These are phyloP conservation scores for Cicer pinnatifidum DNA, from an alignment of 306 rosid genomes.

Conservation along the genomic window DNA sequence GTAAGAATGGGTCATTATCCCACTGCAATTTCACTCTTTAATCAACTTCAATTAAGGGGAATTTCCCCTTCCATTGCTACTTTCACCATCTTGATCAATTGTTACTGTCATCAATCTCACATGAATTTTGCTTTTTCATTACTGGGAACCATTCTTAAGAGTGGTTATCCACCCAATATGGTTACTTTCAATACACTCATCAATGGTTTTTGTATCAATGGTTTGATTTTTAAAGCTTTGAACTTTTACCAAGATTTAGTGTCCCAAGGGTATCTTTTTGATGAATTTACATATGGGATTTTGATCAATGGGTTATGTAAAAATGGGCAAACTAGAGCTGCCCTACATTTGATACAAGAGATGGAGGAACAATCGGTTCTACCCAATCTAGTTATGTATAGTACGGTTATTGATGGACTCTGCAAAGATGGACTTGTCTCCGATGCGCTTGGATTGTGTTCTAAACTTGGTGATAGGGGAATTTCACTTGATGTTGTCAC, in stretches of 20 bases:
- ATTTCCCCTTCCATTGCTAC: constrained; percentile 44
- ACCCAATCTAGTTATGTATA: constrained; percentile 43
- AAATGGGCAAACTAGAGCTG: constrained; percentile 42
- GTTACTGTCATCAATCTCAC: constrained; percentile 43
- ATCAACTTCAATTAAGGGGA: constrained; percentile 17
- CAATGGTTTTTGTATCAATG: constrained; percentile 47
- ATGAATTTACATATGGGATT: constrained; percentile 46
- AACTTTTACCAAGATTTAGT: constrained; percentile 30
- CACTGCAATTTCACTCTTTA: constrained; percentile 44
- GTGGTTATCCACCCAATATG: constrained; percentile 40
- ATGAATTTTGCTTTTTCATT: constrained; percentile 47
- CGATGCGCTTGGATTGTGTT: constrained; percentile 44
- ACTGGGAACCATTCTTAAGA: constrained; percentile 47
- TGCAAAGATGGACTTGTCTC: constrained; percentile 48
- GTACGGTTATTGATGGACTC: constrained; percentile 44
- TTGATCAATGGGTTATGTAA: constrained; percentile 49
- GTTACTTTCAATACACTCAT: constrained; percentile 46
- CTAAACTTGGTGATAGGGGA: constrained; percentile 33
- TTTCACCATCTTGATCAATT: constrained; percentile 48
- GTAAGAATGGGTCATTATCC: constrained; percentile 45
- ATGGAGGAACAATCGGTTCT: constrained; percentile 13
- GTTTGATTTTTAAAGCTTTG: constrained; percentile 36
- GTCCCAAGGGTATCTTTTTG: constrained; percentile 34
- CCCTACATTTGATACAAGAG: constrained; percentile 41
- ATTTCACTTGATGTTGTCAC: constrained; percentile 43